Percentiles rank a stretch among this genome's conserved stretches.
Conservation (phyloP, 768 basidiomycete genomes). For the Boletellus ananas region DNA sequence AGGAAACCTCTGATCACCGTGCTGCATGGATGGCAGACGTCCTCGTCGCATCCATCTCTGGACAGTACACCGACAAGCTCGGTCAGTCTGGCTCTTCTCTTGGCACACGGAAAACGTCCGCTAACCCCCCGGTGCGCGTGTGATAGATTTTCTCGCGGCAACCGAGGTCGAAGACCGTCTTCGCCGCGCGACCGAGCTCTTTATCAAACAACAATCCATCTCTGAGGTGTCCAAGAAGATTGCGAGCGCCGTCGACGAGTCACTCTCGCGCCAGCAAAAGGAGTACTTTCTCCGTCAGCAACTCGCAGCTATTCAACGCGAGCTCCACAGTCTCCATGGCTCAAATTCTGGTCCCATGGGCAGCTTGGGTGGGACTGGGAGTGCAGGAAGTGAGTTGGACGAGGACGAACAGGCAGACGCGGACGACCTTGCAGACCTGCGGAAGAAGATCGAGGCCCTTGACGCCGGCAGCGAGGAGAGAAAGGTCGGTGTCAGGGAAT, state of each 20-base stretch:
- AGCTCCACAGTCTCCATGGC: constrained; percentile 57
- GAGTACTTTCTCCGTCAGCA: constrained; percentile 85
- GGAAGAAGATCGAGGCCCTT: constrained; percentile 71
- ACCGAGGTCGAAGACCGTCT: constrained; percentile 60
- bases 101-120: not conserved
- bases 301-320: constrained; percentile 73
- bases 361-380: constrained; percentile 15
- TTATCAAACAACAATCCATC: constrained; percentile 72
- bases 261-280: constrained; percentile 84
- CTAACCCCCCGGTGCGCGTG: not conserved
- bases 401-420: constrained; percentile 79
- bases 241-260: constrained; percentile 74
- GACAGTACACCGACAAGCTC: constrained; percentile 68
- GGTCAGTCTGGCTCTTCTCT: constrained; percentile 39
- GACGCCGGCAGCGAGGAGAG: constrained; percentile 72
- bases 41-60: constrained; percentile 52
- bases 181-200: constrained; percentile 62
- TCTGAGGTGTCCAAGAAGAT: constrained; percentile 81
- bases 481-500: constrained; percentile 78
- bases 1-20: constrained; percentile 60
- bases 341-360: constrained; percentile 21
- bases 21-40: constrained; percentile 78
- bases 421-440: constrained; percentile 72
- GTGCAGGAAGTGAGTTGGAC: constrained; percentile 51
- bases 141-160: constrained; percentile 56